Evolutionary conservation across 768 basidiomycete genomes (phyloP), one percentile per base, ranked within the genome.

Genomic region (Clavaria fumosa): DNA sequence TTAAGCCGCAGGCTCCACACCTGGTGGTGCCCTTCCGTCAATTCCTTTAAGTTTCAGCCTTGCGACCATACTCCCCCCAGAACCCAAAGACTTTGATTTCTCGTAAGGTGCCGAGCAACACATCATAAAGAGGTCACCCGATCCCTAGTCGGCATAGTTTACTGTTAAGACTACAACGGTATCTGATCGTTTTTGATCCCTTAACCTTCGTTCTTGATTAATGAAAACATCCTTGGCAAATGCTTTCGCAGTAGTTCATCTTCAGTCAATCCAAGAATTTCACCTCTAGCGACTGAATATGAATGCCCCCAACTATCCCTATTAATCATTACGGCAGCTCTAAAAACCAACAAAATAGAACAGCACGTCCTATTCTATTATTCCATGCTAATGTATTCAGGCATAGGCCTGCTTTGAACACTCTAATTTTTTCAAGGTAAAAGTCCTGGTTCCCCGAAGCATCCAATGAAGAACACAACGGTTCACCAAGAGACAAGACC

Each of bases 61-160:
- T 62, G 57, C 59, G 52, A 62, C 59, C 59, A 62, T 61, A 63
- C 61, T 62, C 59, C 60, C 57, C 60, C 60, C 58, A 59, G 61
- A 81, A 78, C 77, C 78, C 76, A 78, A 79, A 78, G 72, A 78
- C 78, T 78, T 78, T 78, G 75, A 76, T 79, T 80, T 79, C 76
- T 75, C 42, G 26, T 28, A 28, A 28, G 26, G 26, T 34, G 39
- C 26, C 26, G 26, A 28, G 26, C 26, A 28, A 28, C 26, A 28
- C 26, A 28, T 28, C 26, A 28, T 28, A 28, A 28, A n/a, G n/a
- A n/a, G n/a, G n/a, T n/a, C n/a, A n/a, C n/a, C n/a, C n/a, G n/a
- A n/a, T n/a, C n/a, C n/a, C n/a, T n/a, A n/a, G n/a, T n/a, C n/a
- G n/a, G n/a, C n/a, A n/a, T n/a, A n/a, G n/a, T n/a, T n/a, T n/a